Conservation (phyloP, 140 eudicot species). For the Erigeron philadelphicus region DNA sequence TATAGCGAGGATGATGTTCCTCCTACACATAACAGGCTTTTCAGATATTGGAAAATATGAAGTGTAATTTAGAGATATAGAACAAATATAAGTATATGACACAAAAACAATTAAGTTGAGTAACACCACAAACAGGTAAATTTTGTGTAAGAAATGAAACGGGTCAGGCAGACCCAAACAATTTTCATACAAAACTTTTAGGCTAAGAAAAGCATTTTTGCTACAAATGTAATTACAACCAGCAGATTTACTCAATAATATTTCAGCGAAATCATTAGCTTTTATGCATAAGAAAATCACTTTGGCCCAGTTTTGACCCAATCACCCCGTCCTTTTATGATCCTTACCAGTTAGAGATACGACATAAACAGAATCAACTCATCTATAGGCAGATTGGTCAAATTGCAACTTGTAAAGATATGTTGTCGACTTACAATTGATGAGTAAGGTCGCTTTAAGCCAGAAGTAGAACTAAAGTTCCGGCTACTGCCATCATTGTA, state of each 20-base stretch:
- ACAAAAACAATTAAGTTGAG: not conserved
- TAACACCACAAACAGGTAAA: not conserved
- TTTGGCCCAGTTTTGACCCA: too few species aligned
- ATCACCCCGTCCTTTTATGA: too few species aligned
- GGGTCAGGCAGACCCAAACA: too few species aligned
- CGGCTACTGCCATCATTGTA: constrained; percentile 35
- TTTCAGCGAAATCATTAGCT: too few species aligned
- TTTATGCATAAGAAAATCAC: too few species aligned
- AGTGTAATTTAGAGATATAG: not conserved
- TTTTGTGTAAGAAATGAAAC: too few species aligned
- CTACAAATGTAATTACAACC: too few species aligned
- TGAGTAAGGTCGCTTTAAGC: constrained; percentile 40
- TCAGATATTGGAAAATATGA: too few species aligned
- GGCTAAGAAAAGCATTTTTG: too few species aligned
- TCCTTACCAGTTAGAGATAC: not conserved
- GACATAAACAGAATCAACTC: not conserved
- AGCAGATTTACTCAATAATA: too few species aligned
- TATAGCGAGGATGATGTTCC: constrained; percentile 42
- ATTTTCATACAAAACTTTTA: too few species aligned
- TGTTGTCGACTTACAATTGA: constrained; percentile 34
- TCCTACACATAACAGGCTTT: constrained; percentile 23
- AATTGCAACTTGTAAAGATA: not conserved
- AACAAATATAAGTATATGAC: not conserved
- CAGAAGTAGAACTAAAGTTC: constrained; percentile 31
- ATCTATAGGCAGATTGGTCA: too few species aligned